Evolutionary conservation across 2,329 filamentous ascomycete genomes (phyloP).

Genomic region (Coniochaeta pulveracea): DNA sequence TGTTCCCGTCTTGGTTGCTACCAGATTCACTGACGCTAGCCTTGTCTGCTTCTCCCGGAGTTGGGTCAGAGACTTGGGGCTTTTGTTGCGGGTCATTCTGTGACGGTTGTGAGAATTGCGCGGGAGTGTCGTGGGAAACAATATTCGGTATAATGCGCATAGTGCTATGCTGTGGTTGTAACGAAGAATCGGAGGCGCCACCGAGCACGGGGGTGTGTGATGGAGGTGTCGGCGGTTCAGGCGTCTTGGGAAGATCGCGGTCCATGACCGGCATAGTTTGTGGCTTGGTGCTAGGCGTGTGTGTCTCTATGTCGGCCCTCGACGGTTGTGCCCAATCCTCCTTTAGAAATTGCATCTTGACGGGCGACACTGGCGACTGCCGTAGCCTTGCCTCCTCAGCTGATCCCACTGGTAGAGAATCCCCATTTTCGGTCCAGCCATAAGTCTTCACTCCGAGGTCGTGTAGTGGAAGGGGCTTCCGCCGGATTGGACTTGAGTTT

Average conservation of each 20-base stretch:
- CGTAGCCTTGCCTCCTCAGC: slow-evolving; percentile 29
- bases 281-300: not conserved
- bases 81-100: not conserved
- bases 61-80: slow-evolving; percentile 3
- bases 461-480: slow-evolving; percentile 25
- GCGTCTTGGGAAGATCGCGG: slow-evolving; percentile 20
- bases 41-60: slow-evolving; percentile 20
- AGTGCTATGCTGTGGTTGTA: slow-evolving; percentile 9
- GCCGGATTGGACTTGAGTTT: slow-evolving; percentile 13
- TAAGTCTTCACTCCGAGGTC: slow-evolving; percentile 21
- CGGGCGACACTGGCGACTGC: slow-evolving; percentile 43
- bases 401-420: slow-evolving; percentile 17
- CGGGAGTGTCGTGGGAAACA: too few species aligned
- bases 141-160: slow-evolving; percentile 7
- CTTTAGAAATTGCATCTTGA: slow-evolving; percentile 40
- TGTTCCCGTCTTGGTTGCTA: slow-evolving; percentile 24
- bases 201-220: slow-evolving; percentile 19
- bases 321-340: slow-evolving; percentile 42
- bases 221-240: slow-evolving; percentile 24
- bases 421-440: slow-evolving; percentile 19
- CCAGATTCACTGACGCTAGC: slow-evolving; percentile 20
- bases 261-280: slow-evolving; percentile 12
- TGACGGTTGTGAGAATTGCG: too few species aligned
- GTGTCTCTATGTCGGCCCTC: slow-evolving; percentile 37
- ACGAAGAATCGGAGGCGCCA: not conserved